Evolutionary conservation across 306 rosid genomes (phyloP).

Genomic region (Lathyrus oleraceus): DNA sequence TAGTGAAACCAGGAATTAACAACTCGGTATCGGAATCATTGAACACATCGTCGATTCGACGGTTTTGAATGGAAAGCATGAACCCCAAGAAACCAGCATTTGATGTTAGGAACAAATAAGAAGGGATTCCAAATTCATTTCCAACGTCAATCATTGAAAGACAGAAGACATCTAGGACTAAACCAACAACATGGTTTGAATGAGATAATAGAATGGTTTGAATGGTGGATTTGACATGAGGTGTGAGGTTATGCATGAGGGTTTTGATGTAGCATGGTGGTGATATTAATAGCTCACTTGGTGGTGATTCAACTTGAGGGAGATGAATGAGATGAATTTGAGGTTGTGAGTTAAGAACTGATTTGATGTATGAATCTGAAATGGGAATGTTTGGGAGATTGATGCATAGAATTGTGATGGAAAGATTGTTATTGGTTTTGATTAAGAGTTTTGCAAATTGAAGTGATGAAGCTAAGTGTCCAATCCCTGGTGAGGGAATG

Average conservation of each 20-base stretch:
- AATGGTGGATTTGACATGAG: slow-evolving; percentile 37
- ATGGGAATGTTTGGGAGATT: slow-evolving; percentile 29
- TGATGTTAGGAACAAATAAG: slow-evolving; percentile 48
- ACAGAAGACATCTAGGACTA: slow-evolving; percentile 60
- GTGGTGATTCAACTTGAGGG: slow-evolving; percentile 45
- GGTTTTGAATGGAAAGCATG: slow-evolving; percentile 38
- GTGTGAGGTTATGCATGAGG: slow-evolving; percentile 42
- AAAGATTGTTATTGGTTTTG: slow-evolving; percentile 35
- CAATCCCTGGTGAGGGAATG: slow-evolving; percentile 50
- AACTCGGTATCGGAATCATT: slow-evolving; percentile 38
- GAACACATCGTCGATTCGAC: slow-evolving; percentile 34
- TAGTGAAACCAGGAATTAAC: slow-evolving; percentile 46
- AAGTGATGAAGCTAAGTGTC: slow-evolving; percentile 51
- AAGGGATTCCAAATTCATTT: slow-evolving; percentile 49
- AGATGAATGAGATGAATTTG: slow-evolving; percentile 50
- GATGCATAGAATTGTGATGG: slow-evolving; percentile 49
- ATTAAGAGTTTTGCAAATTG: slow-evolving; percentile 52
- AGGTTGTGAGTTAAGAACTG: slow-evolving; percentile 44
- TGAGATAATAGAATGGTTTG: slow-evolving; percentile 34
- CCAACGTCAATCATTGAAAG: slow-evolving; percentile 52
- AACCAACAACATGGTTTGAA: slow-evolving; percentile 34
- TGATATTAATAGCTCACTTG: slow-evolving; percentile 34
- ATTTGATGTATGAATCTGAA: slow-evolving; percentile 44
- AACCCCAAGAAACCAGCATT: slow-evolving; percentile 47
- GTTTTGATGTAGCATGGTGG: slow-evolving; percentile 25